Evolutionary conservation across 495 filamentous ascomycete species (phyloP).

Genomic region (Cladorrhinum samala): DNA sequence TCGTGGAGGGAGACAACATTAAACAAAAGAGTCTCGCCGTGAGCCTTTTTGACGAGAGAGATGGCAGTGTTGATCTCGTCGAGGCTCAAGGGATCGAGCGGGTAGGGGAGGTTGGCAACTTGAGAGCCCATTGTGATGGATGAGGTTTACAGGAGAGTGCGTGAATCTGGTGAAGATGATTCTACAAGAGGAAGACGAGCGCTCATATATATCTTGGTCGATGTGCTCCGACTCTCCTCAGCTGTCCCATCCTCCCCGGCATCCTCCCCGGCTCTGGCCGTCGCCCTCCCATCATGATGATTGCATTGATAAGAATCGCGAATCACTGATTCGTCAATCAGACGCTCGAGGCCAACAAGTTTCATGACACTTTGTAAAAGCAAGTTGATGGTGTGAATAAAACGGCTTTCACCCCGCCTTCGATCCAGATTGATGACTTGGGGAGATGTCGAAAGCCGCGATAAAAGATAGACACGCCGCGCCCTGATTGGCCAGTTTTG

Average conservation of each 20-base stretch:
- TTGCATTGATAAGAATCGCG: constrained; percentile 1
- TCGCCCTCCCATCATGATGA: background rate
- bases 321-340: background rate
- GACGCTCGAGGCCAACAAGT: background rate
- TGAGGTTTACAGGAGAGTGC: background rate
- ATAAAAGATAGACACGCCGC: background rate
- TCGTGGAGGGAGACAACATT: constrained; percentile 87
- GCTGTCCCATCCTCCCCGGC: background rate
- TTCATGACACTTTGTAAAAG: background rate
- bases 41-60: constrained; percentile 59
- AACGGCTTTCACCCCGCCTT: too few relatives aligned
- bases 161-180: background rate
- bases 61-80: constrained; percentile 74
- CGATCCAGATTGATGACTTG: background rate
- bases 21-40: constrained; percentile 64
- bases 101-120: constrained; percentile 45
- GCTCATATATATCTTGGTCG: background rate
- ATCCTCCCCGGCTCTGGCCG: background rate
- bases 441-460: background rate
- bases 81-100: constrained; percentile 76
- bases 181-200: constrained; percentile 2
- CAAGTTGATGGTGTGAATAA: background rate
- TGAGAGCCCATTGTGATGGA: constrained; percentile 20
- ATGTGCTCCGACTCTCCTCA: background rate
- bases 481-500: background rate